Conservation (phyloP, 495 filamentous ascomycete genomes). For the Margaritispora aquatica region DNA sequence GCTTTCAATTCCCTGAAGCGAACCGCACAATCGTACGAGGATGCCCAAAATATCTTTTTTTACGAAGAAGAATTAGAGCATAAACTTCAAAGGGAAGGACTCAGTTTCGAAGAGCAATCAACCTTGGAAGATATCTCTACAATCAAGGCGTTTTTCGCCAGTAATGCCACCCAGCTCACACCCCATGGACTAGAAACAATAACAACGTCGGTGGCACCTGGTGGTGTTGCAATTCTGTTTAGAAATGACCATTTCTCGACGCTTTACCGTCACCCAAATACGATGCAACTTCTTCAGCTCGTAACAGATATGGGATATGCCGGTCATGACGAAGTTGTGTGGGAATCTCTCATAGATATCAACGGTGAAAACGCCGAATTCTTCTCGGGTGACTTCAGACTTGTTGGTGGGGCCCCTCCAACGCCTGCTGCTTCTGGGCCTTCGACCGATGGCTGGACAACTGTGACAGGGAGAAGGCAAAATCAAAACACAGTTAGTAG, state of each 20-base stretch:
- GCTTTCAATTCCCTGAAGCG: constrained; percentile 62
- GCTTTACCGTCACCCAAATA: constrained; percentile 72
- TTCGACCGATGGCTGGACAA: constrained; percentile 40
- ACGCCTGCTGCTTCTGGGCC: constrained; percentile 8
- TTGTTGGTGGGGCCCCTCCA: constrained; percentile 53
- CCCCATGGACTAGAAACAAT: constrained; percentile 71
- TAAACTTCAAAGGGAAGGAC: constrained; percentile 51
- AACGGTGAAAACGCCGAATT: constrained; percentile 79
- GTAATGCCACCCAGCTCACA: constrained; percentile 82
- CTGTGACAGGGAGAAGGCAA: constrained; percentile 35
- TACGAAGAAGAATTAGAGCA: constrained; percentile 82
- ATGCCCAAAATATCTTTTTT: constrained; percentile 82
- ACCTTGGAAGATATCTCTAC: constrained; percentile 71
- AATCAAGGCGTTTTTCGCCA: constrained; percentile 74
- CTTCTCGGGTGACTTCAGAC: constrained; percentile 83
- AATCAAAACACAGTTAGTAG: constrained; percentile 15
- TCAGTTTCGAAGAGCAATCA: constrained; percentile 60
- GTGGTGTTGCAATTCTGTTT: constrained; percentile 82
- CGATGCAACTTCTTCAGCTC: constrained; percentile 63
- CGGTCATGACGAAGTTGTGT: constrained; percentile 85
- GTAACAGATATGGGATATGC: constrained; percentile 93
- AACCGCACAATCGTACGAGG: constrained; percentile 77
- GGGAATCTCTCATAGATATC: constrained; percentile 88
- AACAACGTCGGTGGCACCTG: constrained; percentile 55
- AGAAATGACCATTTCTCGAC: constrained; percentile 97